phyloP scores from a whole-genome alignment of 306 rosid genomes.

The Inga leiocalycina region DNA sequence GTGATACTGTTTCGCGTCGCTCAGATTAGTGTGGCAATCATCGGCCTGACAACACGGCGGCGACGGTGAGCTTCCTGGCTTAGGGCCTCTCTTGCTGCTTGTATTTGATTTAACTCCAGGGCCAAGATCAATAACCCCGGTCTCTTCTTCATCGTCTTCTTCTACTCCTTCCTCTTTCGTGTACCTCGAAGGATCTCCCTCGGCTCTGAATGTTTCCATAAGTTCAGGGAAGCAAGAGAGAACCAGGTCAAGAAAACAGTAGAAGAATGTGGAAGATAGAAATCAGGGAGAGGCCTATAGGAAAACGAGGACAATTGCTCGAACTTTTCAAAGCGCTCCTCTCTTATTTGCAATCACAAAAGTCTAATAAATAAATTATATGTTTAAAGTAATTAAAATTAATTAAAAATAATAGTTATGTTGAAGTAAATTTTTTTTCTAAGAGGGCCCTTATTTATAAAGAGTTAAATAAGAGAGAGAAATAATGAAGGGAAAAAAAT shows the following conservation, averaged over 20 bases:
- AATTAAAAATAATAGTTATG: too few relatives aligned
- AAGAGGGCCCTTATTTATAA: too few relatives aligned
- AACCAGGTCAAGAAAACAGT: constrained; percentile 7
- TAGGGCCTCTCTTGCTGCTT: constrained; percentile 44
- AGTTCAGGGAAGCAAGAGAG: constrained; percentile 31
- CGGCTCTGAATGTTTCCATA: constrained; percentile 66
- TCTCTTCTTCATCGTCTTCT: neutral
- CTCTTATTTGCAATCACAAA: too few relatives aligned
- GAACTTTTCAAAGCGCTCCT: too few relatives aligned
- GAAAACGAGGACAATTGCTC: too few relatives aligned
- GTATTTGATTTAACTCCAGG: constrained; percentile 40
- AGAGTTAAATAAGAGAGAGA: too few relatives aligned
- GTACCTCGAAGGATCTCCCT: constrained; percentile 47
- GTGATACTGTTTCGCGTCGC: constrained; percentile 61
- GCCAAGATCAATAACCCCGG: constrained; percentile 2
- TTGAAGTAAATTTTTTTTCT: too few relatives aligned
- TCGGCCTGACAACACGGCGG: constrained; percentile 68
- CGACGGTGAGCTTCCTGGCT: constrained; percentile 47
- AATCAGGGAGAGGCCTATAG: constrained; percentile 25
- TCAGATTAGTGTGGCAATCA: constrained; percentile 68
- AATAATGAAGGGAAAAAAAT: too few relatives aligned
- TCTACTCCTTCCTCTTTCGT: constrained; percentile 27
- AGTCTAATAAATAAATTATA: too few relatives aligned
- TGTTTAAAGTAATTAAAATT: too few relatives aligned
- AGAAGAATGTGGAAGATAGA: neutral